Base-by-base conservation (phyloP, 2,329 filamentous ascomycete species). In the Exophiala lecanii-corni region DNA sequence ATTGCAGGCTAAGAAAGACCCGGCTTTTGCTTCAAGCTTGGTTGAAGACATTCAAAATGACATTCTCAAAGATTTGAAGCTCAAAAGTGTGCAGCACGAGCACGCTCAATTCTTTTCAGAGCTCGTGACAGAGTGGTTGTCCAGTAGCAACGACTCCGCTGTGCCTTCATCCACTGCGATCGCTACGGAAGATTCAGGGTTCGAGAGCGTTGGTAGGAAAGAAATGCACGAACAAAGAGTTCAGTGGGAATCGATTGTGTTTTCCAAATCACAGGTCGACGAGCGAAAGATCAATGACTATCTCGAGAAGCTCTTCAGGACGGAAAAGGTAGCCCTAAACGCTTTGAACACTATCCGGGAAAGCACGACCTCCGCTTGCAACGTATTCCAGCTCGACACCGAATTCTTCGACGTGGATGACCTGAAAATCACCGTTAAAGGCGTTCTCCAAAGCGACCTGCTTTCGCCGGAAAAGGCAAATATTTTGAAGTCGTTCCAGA, bases 241-340 rank as follows among this genome's bases (percentile, higher is more conserved):
- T 2, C 65, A 62, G 9, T 81, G 78, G 75, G 78, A 82, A 56
- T 57, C 63, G 1, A 62, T 72, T 40, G 75, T 78, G n/a, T 81
- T 82, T 55, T 64, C 64, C 3, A 58, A 68, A 3, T 64, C 65
- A 19, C 55, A 72, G 12, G 70, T 71, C 2, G 68, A 81, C 49
- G 57, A 59, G 6, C 51, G 48, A 3, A 65, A 62, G 7, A 74
- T 82, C 43, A 59, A 63, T 3, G 48, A 57, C 1, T 81, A 78
- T 51, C 69, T 82, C 1, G 60, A 68, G 9, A 50, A 60, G 1
- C 64, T 81, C 0, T 82, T 82, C 54, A 62, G 26, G 50, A 63
- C 50, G 57, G 69, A 57, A 47, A 67, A 55, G 43, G 59, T 59
- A 17, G 62, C 64, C 4, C 60, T 62, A 31, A 66, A 68, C 41